Conservation (phyloP, 352 stramenopile genomes). For the Pythium brachiatum region DNA sequence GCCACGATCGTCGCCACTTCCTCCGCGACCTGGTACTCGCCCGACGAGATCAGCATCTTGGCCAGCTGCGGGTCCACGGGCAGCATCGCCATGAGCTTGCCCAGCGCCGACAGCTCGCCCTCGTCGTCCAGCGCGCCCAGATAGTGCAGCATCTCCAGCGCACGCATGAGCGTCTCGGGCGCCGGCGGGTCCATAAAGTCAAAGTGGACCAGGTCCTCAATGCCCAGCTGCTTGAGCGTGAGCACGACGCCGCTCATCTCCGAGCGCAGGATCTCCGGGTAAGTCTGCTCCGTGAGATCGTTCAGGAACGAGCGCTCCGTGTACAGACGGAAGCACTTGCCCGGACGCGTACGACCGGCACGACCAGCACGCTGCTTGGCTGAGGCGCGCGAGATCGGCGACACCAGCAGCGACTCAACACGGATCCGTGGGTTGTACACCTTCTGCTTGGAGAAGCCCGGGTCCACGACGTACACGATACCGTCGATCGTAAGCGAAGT, state of each 20-base stretch:
- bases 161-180: slow-evolving; percentile 97
- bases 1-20: slow-evolving; percentile 98
- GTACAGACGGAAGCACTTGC: slow-evolving; percentile 97
- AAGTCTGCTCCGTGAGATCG: slow-evolving; percentile 98
- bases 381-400: slow-evolving; percentile 95
- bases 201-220: slow-evolving; percentile 99
- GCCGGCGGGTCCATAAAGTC: slow-evolving; percentile 99
- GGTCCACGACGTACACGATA: slow-evolving; percentile 99
- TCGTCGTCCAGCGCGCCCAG: slow-evolving; percentile 97
- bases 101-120: slow-evolving; percentile 92
- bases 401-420: slow-evolving; percentile 98
- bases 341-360: slow-evolving; percentile 88
- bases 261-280: slow-evolving; percentile 98
- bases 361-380: slow-evolving; percentile 93
- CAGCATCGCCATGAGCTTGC: slow-evolving; percentile 94
- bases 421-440: slow-evolving; percentile 99
- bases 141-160: slow-evolving; percentile 98
- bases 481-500: slow-evolving; percentile 99
- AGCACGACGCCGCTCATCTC: slow-evolving; percentile 96
- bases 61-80: slow-evolving; percentile 97
- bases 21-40: slow-evolving; percentile 94
- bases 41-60: slow-evolving; percentile 96
- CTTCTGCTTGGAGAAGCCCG: slow-evolving; percentile 99
- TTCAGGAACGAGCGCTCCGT: slow-evolving; percentile 97
- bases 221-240: slow-evolving; percentile 97